phyloP scores from a whole-genome alignment of 1,284 basidiomycete species.

The Dichomitus squalens region DNA sequence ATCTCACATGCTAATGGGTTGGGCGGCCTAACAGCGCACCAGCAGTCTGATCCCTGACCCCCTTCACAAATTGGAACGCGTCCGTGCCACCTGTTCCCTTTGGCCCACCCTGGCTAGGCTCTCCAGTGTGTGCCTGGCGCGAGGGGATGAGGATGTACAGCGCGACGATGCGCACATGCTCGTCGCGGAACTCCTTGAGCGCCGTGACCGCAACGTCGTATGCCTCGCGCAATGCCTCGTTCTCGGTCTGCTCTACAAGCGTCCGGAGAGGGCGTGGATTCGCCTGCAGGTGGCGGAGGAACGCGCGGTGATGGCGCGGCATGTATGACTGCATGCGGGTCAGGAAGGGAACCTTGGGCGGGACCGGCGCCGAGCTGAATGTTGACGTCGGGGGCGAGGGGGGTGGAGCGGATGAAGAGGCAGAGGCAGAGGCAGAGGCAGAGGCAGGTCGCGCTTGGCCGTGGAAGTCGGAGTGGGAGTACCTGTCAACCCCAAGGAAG shows the following conservation, averaged over 20 bases:
- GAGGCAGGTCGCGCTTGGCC: constrained; percentile 17
- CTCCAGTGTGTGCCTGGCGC: constrained; percentile 27
- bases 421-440: neutral
- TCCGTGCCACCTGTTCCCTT: constrained; percentile 89
- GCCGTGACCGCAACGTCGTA: constrained; percentile 78
- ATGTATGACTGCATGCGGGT: constrained; percentile 87
- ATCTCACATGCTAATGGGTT: neutral
- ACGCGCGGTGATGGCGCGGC: constrained; percentile 89
- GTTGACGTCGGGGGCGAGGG: constrained; percentile 13
- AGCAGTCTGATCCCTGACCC: constrained; percentile 75
- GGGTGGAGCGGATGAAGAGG: constrained; percentile 1
- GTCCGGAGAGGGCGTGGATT: constrained; percentile 60
- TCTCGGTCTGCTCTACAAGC: constrained; percentile 43
- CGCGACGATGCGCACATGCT: constrained; percentile 86
- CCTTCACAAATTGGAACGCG: constrained; percentile 81
- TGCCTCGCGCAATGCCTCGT: constrained; percentile 49
- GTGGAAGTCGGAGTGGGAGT: constrained; percentile 39
- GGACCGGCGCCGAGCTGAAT: constrained; percentile 25
- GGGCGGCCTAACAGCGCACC: constrained; percentile 35
- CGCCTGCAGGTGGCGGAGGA: constrained; percentile 80
- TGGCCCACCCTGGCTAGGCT: constrained; percentile 33
- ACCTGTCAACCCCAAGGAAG: constrained; percentile 85
- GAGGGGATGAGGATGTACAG: constrained; percentile 83
- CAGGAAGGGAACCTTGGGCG: constrained; percentile 55
- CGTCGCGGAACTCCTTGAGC: constrained; percentile 83